Base-by-base conservation (phyloP, 75 land plant species). In the Picea sitchensis region DNA sequence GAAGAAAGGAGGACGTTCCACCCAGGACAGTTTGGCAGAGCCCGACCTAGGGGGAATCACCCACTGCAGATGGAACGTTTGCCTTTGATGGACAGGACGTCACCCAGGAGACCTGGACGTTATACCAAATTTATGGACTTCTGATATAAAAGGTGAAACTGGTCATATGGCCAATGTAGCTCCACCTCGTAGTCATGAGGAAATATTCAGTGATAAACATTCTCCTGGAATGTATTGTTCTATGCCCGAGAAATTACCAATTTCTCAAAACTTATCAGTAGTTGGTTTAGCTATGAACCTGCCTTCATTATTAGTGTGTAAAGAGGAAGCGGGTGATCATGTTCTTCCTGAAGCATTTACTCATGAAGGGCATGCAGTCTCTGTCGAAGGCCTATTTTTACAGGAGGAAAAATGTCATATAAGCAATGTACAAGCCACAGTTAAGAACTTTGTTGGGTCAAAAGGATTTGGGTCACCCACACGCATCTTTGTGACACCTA, bases 51-150 rank as follows among this genome's bases (percentile, higher is more conserved):
- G n/a, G n/a, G n/a, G n/a, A n/a, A n/a, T n/a, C n/a, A n/a, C n/a
- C n/a, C n/a, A n/a, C n/a, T n/a, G n/a, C n/a, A n/a, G n/a, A n/a
- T n/a, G n/a, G n/a, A n/a, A n/a, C n/a, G n/a, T n/a, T n/a, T n/a
- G n/a, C n/a, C n/a, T n/a, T n/a, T n/a, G n/a, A n/a, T n/a, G n/a
- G n/a, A n/a, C n/a, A n/a, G n/a, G n/a, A n/a, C n/a, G n/a, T n/a
- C n/a, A n/a, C n/a, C n/a, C n/a, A n/a, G n/a, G n/a, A n/a, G n/a
- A n/a, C n/a, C n/a, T n/a, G n/a, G n/a, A n/a, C n/a, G 84, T 75
- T 65, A 34, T 38, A 68, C 13, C 72, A 68, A 68, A 68, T 68
- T 41, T 75, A 77, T 38, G 63, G 36, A 59, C 26, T 77, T 75
- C 41, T 62, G 79, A 62, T 38, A 18, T 15, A 8, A 68, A 68